Conservation (phyloP, 306 rosid genomes). For the Ormosia emarginata region DNA sequence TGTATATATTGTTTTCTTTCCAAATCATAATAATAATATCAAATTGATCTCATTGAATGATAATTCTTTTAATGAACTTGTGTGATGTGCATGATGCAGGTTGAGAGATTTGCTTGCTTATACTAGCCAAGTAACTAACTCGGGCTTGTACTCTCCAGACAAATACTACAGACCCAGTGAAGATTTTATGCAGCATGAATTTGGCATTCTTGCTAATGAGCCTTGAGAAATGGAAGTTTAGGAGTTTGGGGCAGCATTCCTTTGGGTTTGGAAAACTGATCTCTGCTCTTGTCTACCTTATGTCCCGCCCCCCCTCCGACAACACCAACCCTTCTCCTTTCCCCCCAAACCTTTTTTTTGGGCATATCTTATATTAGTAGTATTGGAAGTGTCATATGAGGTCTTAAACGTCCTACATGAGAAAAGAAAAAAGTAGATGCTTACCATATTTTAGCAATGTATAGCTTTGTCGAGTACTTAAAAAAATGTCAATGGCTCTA, state of each 20-base stretch:
- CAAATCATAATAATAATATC: not conserved
- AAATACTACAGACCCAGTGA: constrained; percentile 77
- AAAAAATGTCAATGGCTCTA: not conserved
- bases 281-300: not conserved
- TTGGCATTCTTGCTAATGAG: constrained; percentile 45
- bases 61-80: not conserved
- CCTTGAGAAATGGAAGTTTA: not conserved
- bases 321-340: too few species aligned
- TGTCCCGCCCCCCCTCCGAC: too few species aligned
- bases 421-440: not conserved
- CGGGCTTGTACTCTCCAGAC: constrained; percentile 62
- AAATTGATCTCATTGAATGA: not conserved
- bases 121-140: constrained; percentile 66
- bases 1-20: not conserved
- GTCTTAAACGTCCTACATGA: not conserved
- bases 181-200: constrained; percentile 79
- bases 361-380: too few species aligned
- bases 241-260: not conserved
- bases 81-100: constrained; percentile 34
- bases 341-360: too few species aligned
- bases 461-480: not conserved
- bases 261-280: not conserved
- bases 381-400: not conserved
- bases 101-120: constrained; percentile 81
- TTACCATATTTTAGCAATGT: not conserved